Conservation (phyloP, 148 eudicot genomes). For the Chenopodium berlandieri region DNA sequence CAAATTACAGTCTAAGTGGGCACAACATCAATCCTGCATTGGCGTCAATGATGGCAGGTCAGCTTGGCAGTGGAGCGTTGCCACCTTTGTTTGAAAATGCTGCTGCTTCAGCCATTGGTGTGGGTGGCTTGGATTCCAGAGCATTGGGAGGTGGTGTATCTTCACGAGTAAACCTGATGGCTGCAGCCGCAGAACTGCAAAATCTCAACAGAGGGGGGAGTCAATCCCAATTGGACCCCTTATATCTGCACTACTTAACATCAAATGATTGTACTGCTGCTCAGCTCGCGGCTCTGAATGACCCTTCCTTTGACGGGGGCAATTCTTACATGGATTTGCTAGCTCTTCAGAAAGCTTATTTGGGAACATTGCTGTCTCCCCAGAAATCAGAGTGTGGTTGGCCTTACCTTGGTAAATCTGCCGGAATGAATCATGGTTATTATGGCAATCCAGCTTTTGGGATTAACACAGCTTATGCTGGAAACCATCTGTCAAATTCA, state of each 20-base stretch:
- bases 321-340: slow-evolving; percentile 64
- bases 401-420: slow-evolving; percentile 46
- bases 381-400: slow-evolving; percentile 70
- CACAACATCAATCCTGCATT: slow-evolving; percentile 58
- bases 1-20: slow-evolving; percentile 56
- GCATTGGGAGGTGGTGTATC: slow-evolving; percentile 44
- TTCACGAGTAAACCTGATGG: slow-evolving; percentile 56
- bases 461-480: slow-evolving; percentile 68
- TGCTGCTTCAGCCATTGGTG: slow-evolving; percentile 56
- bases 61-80: slow-evolving; percentile 47
- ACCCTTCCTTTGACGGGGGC: slow-evolving; percentile 53
- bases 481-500: slow-evolving; percentile 58
- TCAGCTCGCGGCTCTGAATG: slow-evolving; percentile 61
- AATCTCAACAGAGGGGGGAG: slow-evolving; percentile 50
- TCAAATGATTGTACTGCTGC: slow-evolving; percentile 62
- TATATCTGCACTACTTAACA: slow-evolving; percentile 62
- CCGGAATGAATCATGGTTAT: slow-evolving; percentile 56
- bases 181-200: slow-evolving; percentile 59
- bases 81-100: slow-evolving; percentile 62
- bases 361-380: slow-evolving; percentile 59
- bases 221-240: slow-evolving; percentile 56
- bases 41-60: slow-evolving; percentile 61
- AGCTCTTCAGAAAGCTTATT: slow-evolving; percentile 75
- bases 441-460: slow-evolving; percentile 60
- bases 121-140: slow-evolving; percentile 53